These are phyloP conservation scores for Penicillium angulare DNA, from an alignment of 495 filamentous ascomycete genomes.

Conservation along the genomic window DNA sequence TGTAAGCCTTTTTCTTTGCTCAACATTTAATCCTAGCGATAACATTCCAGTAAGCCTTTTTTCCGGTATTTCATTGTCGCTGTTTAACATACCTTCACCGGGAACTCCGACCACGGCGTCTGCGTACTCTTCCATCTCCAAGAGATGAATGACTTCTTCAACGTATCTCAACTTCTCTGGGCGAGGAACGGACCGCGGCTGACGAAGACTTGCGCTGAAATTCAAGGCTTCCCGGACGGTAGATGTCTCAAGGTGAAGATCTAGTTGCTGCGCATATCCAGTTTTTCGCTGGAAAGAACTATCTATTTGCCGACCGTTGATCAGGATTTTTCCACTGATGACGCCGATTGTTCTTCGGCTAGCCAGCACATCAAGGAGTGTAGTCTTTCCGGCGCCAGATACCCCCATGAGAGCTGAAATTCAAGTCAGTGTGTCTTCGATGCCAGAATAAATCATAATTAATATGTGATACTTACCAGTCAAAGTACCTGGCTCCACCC, in stretches of 20 bases:
- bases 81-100: slow-evolving; percentile 65
- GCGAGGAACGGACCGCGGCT: slow-evolving; percentile 65
- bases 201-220: slow-evolving; percentile 81
- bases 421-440: no score
- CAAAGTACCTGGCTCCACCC: slow-evolving; percentile 63
- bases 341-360: slow-evolving; percentile 49
- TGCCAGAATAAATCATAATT: no score
- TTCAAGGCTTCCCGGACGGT: slow-evolving; percentile 79
- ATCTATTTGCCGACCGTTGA: slow-evolving; percentile 55
- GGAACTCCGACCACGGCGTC: slow-evolving; percentile 86
- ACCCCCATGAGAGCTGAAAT: slow-evolving; percentile 57
- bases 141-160: slow-evolving; percentile 82
- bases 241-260: slow-evolving; percentile 77
- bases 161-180: slow-evolving; percentile 83
- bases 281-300: slow-evolving; percentile 84
- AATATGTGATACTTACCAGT: slow-evolving; percentile 30
- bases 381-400: slow-evolving; percentile 60
- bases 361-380: slow-evolving; percentile 43
- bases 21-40: slow-evolving; percentile 61
- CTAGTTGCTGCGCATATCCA: slow-evolving; percentile 91
- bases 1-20: slow-evolving; percentile 78
- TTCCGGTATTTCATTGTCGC: not conserved
- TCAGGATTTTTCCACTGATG: slow-evolving; percentile 49
- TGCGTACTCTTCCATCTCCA: slow-evolving; percentile 83
- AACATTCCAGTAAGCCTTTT: not conserved